A percentile compares a stretch with the other conserved stretches of the same genome.
These are phyloP conservation scores for Pseudonitzschia delicatissima DNA, from an alignment of 108 stramenopile species.

Conservation along the genomic window DNA sequence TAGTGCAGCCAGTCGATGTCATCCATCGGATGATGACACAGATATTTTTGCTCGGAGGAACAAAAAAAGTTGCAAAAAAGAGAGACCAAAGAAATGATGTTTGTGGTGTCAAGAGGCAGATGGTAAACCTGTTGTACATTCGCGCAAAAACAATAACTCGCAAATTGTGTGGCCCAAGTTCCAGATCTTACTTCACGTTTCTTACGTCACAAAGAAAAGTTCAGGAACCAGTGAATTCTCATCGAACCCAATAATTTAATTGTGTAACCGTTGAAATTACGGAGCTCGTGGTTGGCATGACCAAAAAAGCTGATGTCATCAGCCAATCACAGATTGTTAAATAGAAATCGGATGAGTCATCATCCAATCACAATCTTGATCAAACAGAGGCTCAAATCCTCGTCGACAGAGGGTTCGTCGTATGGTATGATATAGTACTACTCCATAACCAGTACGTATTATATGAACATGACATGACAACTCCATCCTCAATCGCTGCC, in stretches of 20 bases:
- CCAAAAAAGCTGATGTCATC: background rate
- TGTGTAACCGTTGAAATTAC: background rate
- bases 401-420: no score
- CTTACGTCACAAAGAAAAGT: background rate
- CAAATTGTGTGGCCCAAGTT: background rate
- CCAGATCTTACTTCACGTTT: background rate
- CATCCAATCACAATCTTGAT: no score
- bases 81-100: background rate
- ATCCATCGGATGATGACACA: background rate
- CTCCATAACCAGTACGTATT: no score
- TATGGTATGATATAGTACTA: no score
- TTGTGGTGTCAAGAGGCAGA: slow-evolving; percentile 6
- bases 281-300: background rate
- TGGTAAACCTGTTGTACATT: background rate
- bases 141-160: background rate
- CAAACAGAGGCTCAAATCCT: no score
- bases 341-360: no score
- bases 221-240: background rate
- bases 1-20: no score
- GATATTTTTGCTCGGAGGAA: background rate
- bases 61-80: background rate
- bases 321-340: no score
- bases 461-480: no score
- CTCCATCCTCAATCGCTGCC: no score
- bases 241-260: no score